Evolutionary conservation across 2,329 filamentous ascomycete genomes (phyloP).

Genomic region (Talaromyces marneffei): DNA sequence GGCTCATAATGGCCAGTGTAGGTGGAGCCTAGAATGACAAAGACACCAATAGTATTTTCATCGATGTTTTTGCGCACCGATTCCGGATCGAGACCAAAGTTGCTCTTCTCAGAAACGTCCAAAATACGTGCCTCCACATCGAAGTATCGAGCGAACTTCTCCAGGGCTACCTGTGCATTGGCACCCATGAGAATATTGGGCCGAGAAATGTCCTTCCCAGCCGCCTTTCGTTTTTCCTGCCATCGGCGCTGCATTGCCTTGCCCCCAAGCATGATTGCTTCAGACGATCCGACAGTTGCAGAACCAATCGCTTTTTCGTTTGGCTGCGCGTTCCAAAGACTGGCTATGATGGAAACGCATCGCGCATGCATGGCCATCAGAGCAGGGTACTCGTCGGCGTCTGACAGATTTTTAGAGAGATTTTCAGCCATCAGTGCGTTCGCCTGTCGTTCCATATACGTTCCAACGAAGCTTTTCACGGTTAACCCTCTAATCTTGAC

Average conservation of each 20-base stretch:
- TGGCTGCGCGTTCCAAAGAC: slow-evolving; percentile 59
- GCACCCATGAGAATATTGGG: slow-evolving; percentile 72
- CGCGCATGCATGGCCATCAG: slow-evolving; percentile 58
- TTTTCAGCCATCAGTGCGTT: slow-evolving; percentile 62
- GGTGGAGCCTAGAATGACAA: slow-evolving; percentile 65
- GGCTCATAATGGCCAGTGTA: slow-evolving; percentile 71
- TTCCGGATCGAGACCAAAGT: slow-evolving; percentile 58
- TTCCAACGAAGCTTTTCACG: slow-evolving; percentile 56
- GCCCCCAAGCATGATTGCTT: slow-evolving; percentile 65
- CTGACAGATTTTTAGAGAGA: slow-evolving; percentile 65
- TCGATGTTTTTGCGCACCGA: slow-evolving; percentile 62
- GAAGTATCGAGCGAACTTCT: slow-evolving; percentile 70
- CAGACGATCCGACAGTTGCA: slow-evolving; percentile 65
- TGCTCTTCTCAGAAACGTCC: slow-evolving; percentile 56
- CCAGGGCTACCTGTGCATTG: slow-evolving; percentile 66
- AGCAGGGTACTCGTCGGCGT: slow-evolving; percentile 61
- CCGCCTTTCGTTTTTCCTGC: slow-evolving; percentile 57
- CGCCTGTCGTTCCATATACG: slow-evolving; percentile 64
- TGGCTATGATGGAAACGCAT: slow-evolving; percentile 62
- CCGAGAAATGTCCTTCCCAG: slow-evolving; percentile 57
- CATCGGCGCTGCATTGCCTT: slow-evolving; percentile 70
- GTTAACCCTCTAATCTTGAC: background rate
- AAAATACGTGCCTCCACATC: slow-evolving; percentile 64
- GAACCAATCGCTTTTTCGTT: slow-evolving; percentile 61
- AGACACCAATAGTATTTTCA: slow-evolving; percentile 72